phyloP scores from a whole-genome alignment of 1,139 yeast genomes.

The Candida buenavistaensis region DNA sequence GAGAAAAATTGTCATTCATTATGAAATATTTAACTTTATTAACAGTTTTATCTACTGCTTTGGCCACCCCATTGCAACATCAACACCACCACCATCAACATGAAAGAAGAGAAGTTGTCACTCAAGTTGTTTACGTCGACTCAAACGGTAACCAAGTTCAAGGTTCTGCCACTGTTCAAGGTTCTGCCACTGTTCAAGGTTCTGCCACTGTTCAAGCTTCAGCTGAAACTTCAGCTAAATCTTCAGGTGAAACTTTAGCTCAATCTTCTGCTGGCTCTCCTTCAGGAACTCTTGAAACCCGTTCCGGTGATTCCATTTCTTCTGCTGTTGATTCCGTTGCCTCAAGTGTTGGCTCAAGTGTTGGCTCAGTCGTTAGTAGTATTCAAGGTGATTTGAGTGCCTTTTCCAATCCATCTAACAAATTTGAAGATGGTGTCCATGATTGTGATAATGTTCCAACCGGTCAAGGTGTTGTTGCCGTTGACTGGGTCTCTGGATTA shows the following conservation, averaged over 20 bases:
- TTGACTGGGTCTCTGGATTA: conserved; percentile 40
- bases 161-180: conserved; percentile 14
- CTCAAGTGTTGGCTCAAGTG: conserved; percentile 23
- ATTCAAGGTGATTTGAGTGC: conserved; percentile 57
- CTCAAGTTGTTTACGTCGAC: conserved; percentile 81
- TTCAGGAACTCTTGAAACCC: conserved; percentile 12
- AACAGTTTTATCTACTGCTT: conserved; percentile 23
- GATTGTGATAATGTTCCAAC: conserved; percentile 80
- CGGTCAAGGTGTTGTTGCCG: conserved; percentile 86
- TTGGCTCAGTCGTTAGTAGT: conserved; percentile 26
- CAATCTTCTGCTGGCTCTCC: not conserved
- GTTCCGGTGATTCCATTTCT: not conserved
- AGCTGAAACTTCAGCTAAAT: too few species aligned
- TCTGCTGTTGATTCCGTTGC: conserved; percentile 9
- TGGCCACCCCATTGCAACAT: conserved; percentile 34
- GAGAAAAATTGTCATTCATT: conserved; percentile 1
- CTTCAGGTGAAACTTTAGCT: too few species aligned
- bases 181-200: conserved; percentile 3
- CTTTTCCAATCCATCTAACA: conserved; percentile 52
- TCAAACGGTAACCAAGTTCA: conserved; percentile 49
- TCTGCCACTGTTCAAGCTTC: too few species aligned
- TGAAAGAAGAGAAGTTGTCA: conserved; percentile 69
- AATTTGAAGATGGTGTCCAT: conserved; percentile 79
- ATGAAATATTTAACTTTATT: conserved; percentile 16
- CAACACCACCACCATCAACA: conserved; percentile 45